A percentile compares a stretch with the other conserved stretches of the same genome.
Evolutionary conservation across 176 grass and related monocot genomes (phyloP).

Genomic region (Musa acuminata): DNA sequence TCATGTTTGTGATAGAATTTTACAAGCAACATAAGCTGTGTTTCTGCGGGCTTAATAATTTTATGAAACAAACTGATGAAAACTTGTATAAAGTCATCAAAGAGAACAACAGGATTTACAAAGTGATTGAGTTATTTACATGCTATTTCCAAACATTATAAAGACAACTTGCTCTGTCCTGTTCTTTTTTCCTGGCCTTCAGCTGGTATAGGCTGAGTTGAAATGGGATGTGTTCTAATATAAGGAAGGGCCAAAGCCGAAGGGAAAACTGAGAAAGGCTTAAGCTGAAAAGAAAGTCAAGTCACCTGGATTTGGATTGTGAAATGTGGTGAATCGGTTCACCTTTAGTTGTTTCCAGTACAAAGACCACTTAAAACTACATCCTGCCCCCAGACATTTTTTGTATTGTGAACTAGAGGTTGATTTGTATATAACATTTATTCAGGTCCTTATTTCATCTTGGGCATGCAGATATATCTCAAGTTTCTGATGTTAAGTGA

Average conservation of each 20-base stretch:
- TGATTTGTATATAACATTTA: not conserved
- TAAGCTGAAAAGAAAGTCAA: no score
- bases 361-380: not conserved
- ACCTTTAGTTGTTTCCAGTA: no score
- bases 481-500: not conserved
- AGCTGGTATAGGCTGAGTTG: not conserved
- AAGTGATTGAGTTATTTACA: not conserved
- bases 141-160: not conserved
- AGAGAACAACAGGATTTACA: not conserved
- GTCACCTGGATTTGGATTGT: no score
- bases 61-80: no score
- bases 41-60: not conserved
- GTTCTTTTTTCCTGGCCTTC: not conserved
- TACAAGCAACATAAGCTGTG: not conserved
- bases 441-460: not conserved
- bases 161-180: not conserved
- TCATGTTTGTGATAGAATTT: not conserved
- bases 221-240: not conserved
- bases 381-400: not conserved
- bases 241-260: no score
- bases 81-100: not conserved
- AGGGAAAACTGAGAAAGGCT: not conserved
- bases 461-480: not conserved
- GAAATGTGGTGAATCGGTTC: no score
- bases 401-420: not conserved